A percentile compares a stretch with the other conserved stretches of the same genome.
Evolutionary conservation across 1,284 basidiomycete species (phyloP).

Genomic region (Cutaneotrichosporon cavernicola): DNA sequence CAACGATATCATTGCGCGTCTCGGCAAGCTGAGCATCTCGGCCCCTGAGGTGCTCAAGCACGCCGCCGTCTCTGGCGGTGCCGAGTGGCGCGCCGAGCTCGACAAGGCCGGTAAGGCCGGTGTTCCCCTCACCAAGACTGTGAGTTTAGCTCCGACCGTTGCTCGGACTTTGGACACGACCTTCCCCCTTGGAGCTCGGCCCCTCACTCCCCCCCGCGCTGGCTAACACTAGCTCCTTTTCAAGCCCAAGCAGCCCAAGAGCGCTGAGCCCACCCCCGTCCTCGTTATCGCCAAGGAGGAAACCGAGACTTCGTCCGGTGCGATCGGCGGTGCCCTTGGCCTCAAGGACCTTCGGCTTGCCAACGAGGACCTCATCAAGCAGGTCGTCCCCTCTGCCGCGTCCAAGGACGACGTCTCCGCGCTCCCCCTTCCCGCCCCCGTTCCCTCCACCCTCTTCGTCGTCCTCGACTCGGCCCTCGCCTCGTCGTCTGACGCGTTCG

Average conservation of each 20-base stretch:
- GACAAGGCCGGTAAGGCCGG: conserved; percentile 40
- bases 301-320: conserved; percentile 70
- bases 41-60: conserved; percentile 46
- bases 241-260: conserved; percentile 70
- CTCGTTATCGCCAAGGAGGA: conserved; percentile 81
- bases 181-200: background rate
- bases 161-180: background rate
- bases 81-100: conserved; percentile 51
- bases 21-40: conserved; percentile 44
- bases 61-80: conserved; percentile 42
- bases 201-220: background rate
- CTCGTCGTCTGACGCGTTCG: conserved; percentile 60
- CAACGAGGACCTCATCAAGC: conserved; percentile 79
- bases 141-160: conserved; percentile 25
- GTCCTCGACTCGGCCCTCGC: conserved; percentile 76
- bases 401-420: conserved; percentile 87
- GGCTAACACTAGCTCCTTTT: conserved; percentile 47
- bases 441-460: conserved; percentile 72
- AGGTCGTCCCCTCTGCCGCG: conserved; percentile 67
- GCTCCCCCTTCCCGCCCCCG: conserved; percentile 67
- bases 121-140: conserved; percentile 47
- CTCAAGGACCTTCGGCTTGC: conserved; percentile 87
- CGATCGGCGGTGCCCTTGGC: conserved; percentile 76
- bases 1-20: conserved; percentile 59
- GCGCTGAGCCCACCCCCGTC: conserved; percentile 76